A percentile compares a stretch with the other conserved stretches of the same genome.
These are phyloP conservation scores for Apiotrichum sp. DNA, from an alignment of 1,284 basidiomycete species.

Conservation along the genomic window DNA sequence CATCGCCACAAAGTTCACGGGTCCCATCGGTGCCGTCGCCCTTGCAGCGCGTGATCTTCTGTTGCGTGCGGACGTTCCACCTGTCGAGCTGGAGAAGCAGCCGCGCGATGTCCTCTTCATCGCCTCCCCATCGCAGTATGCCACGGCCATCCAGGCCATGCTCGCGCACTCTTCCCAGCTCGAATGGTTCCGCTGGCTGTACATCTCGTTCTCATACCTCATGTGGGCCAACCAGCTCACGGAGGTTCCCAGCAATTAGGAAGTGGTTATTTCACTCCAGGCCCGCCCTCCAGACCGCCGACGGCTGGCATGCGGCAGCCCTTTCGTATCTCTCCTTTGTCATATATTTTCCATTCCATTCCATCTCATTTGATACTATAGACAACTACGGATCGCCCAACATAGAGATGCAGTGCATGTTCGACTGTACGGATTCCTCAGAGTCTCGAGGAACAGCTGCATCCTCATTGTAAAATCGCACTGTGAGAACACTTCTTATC, in stretches of 20 bases:
- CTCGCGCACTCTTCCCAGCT: conserved; percentile 67
- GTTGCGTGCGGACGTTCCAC: neutral
- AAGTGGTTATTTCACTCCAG: no score
- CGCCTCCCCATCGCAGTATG: conserved; percentile 56
- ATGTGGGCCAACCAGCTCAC: conserved; percentile 88
- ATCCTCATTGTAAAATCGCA: no score
- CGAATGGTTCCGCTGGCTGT: conserved; percentile 85
- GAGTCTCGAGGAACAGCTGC: no score
- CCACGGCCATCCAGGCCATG: conserved; percentile 63
- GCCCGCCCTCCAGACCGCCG: no score
- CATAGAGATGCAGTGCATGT: neutral
- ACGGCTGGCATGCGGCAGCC: no score
- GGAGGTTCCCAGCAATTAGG: conserved; percentile 3
- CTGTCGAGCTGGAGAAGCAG: neutral
- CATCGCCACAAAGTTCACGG: conserved; percentile 51
- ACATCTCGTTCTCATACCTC: conserved; percentile 74
- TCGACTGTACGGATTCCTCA: neutral
- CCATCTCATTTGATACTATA: no score
- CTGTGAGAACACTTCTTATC: no score
- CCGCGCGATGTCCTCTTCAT: conserved; percentile 42
- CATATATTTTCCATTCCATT: no score
- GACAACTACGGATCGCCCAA: no score
- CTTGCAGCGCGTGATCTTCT: conserved; percentile 48
- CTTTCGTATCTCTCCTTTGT: no score
- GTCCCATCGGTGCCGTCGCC: conserved; percentile 11